A percentile compares a stretch with the other conserved stretches of the same genome.
phyloP scores from a whole-genome alignment of 345 rosid species.

The Eucalyptus shirleyi region DNA sequence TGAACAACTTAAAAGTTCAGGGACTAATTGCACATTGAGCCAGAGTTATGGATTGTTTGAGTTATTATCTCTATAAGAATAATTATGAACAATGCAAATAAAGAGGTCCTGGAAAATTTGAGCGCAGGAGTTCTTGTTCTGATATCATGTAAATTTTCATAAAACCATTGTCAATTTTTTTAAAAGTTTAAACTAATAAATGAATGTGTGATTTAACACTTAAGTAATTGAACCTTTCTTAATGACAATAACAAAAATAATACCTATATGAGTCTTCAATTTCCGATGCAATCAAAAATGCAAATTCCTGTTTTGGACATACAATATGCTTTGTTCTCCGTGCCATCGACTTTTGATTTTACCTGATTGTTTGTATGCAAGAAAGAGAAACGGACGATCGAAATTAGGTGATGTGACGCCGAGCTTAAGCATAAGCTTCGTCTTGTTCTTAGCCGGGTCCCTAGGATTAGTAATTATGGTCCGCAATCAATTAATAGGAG shows the following conservation, averaged over 20 bases:
- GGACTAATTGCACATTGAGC: too few relatives aligned
- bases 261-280: not conserved
- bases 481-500: not conserved
- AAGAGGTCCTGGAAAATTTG: not conserved
- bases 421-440: not conserved
- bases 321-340: not conserved
- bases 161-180: fast-evolving
- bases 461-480: not conserved
- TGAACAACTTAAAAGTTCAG: too few relatives aligned
- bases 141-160: not conserved
- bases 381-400: not conserved
- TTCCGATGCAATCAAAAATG: not conserved
- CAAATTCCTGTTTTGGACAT: not conserved
- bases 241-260: not conserved
- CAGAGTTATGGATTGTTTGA: fast-evolving
- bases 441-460: not conserved
- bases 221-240: not conserved
- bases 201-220: not conserved
- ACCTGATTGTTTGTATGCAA: not conserved
- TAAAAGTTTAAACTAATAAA: not conserved
- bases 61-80: too few relatives aligned
- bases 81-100: not conserved
- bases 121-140: fast-evolving
- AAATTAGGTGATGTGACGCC: not conserved
- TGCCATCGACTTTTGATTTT: not conserved